Percentiles rank a stretch among this genome's conserved stretches.
phyloP scores from a whole-genome alignment of 2,329 filamentous ascomycete species.

The Fusarium subtropicale region DNA sequence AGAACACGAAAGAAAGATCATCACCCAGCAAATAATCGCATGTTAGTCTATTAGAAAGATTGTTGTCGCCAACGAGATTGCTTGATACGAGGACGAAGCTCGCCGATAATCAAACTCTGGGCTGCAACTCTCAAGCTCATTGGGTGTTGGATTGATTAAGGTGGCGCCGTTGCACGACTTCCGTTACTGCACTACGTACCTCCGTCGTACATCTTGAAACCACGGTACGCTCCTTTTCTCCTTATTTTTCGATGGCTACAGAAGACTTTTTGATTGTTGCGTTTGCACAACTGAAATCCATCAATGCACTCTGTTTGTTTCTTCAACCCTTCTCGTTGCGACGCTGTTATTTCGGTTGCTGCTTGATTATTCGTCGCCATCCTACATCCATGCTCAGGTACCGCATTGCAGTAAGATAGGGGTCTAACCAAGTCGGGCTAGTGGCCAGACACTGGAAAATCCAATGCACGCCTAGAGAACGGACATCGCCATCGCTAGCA shows the following conservation, averaged over 20 bases:
- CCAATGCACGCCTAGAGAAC: slow-evolving; percentile 41
- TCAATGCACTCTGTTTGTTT: neutral
- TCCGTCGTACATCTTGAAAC: slow-evolving; percentile 24
- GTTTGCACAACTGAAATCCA: slow-evolving; percentile 1
- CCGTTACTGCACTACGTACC: slow-evolving; percentile 42
- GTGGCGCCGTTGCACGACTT: slow-evolving; percentile 42
- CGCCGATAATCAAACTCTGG: slow-evolving; percentile 41
- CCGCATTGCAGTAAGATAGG: slow-evolving; percentile 32
- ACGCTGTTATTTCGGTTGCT: slow-evolving; percentile 24
- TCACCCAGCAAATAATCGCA: slow-evolving; percentile 12
- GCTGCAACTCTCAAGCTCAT: slow-evolving; percentile 31
- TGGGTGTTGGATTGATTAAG: slow-evolving; percentile 40
- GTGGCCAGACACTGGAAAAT: slow-evolving; percentile 33
- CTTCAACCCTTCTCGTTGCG: neutral
- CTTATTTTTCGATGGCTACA: slow-evolving; percentile 3
- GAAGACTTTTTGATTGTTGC: neutral
- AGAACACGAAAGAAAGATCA: slow-evolving; percentile 6
- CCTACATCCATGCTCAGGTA: slow-evolving; percentile 43
- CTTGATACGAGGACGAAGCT: slow-evolving; percentile 35
- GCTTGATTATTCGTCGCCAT: slow-evolving; percentile 26
- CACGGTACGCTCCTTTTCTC: slow-evolving; percentile 28
- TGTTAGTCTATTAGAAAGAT: slow-evolving; percentile 8
- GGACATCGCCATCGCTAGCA: slow-evolving; percentile 51
- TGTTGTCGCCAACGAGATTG: slow-evolving; percentile 27
- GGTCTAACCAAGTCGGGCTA: slow-evolving; percentile 42